Percentiles rank a stretch among this genome's conserved stretches.
phyloP scores from a whole-genome alignment of 257 asterid genomes.

The Capsicum rhomboideum region DNA sequence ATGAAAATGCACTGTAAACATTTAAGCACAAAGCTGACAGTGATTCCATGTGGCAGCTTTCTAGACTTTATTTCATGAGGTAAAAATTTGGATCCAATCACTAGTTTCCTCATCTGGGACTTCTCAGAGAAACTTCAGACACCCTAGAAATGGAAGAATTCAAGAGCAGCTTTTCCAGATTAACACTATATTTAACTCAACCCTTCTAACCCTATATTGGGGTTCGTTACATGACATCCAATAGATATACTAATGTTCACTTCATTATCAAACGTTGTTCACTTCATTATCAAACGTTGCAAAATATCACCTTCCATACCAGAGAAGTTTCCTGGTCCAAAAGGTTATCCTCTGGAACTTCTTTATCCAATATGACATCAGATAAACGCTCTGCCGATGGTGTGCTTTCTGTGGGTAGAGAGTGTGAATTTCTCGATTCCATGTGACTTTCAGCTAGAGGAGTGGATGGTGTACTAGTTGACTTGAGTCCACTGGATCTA shows the following conservation, averaged over 20 bases:
- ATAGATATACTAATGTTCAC: not conserved
- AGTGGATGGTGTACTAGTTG: conserved; percentile 77
- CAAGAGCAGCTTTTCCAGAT: not conserved
- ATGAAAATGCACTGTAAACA: not conserved
- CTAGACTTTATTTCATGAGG: not conserved
- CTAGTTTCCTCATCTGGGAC: not conserved
- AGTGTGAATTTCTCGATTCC: conserved; percentile 64
- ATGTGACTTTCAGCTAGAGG: conserved; percentile 72
- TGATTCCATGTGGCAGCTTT: not conserved
- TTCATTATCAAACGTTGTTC: not conserved
- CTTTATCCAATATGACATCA: conserved; percentile 47
- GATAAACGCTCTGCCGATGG: conserved; percentile 50
- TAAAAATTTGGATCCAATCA: not conserved
- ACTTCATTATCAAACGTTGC: not conserved
- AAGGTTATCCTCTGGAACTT: conserved; percentile 52
- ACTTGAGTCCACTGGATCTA: conserved; percentile 86
- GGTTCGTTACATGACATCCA: not conserved
- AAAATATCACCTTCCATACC: conserved; percentile 42
- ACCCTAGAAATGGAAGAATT: not conserved
- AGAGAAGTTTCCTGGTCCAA: conserved; percentile 55
- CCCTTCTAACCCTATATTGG: not conserved
- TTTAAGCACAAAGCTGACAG: not conserved
- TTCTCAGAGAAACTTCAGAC: not conserved
- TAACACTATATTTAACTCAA: not conserved
- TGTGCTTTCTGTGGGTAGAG: conserved; percentile 57